These are phyloP conservation scores for Cytospora leucostoma DNA, from an alignment of 2,329 filamentous ascomycete genomes.

Conservation along the genomic window DNA sequence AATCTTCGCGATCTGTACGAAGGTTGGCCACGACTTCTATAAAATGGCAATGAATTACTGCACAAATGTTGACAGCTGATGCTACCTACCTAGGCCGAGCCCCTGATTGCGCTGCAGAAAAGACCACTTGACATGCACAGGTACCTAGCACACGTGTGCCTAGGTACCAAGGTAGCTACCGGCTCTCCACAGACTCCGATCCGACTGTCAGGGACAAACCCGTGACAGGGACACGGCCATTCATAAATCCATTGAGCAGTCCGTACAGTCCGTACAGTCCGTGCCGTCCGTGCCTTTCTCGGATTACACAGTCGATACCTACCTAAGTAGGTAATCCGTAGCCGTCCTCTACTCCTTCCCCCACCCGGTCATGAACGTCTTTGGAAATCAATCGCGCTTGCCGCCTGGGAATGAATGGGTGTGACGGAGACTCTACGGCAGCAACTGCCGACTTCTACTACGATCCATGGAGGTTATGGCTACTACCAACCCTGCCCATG, in stretches of 20 bases:
- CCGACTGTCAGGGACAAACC: background rate
- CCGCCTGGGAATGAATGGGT: background rate
- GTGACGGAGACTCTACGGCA: slow-evolving; percentile 12
- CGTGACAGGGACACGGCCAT: no score
- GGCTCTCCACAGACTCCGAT: background rate
- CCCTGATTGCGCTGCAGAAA: background rate
- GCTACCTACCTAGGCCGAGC: background rate
- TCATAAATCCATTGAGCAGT: no score
- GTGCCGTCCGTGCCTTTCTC: background rate
- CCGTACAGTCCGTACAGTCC: background rate
- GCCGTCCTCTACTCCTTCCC: no score
- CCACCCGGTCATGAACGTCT: no score
- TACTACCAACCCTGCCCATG: background rate
- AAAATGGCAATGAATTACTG: background rate
- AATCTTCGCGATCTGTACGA: slow-evolving; percentile 12
- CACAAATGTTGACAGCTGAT: background rate
- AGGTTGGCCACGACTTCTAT: slow-evolving; percentile 14
- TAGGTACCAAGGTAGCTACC: background rate
- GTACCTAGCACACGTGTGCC: no score
- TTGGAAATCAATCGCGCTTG: background rate
- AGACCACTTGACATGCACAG: background rate
- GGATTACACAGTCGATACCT: background rate
- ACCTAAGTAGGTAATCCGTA: no score
- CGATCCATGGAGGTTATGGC: background rate
- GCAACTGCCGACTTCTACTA: slow-evolving; percentile 14